phyloP scores from a whole-genome alignment of 2,329 filamentous ascomycete genomes.

The Claviceps arundinis region DNA sequence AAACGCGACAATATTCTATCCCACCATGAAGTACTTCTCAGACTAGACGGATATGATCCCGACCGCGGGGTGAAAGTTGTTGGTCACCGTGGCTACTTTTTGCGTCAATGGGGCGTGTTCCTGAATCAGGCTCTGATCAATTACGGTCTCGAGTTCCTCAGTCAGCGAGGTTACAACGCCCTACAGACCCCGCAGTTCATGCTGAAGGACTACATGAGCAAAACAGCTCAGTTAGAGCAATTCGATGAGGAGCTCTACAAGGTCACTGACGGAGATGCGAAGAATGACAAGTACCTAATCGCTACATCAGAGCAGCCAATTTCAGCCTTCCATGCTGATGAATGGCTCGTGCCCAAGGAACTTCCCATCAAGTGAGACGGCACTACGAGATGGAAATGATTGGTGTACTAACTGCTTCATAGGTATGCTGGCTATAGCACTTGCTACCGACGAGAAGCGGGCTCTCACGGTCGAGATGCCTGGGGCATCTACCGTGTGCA shows the following conservation, averaged over 20 bases:
- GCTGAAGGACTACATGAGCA: constrained; percentile 90
- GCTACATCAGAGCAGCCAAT: constrained; percentile 92
- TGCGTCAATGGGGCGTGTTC: constrained; percentile 80
- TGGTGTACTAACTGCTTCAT: constrained; percentile 24
- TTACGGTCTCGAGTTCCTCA: constrained; percentile 85
- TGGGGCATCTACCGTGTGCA: constrained; percentile 98
- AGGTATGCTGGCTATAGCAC: constrained; percentile 87
- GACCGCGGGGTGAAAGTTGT: constrained; percentile 90
- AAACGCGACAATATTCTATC: constrained; percentile 63
- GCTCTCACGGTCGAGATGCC: constrained; percentile 72
- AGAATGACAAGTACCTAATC: constrained; percentile 69
- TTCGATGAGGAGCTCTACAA: constrained; percentile 99
- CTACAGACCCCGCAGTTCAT: constrained; percentile 89
- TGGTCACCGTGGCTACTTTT: constrained; percentile 86
- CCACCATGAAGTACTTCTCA: constrained; percentile 84
- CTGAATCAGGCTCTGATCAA: constrained; percentile 89
- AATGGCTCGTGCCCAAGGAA: constrained; percentile 78
- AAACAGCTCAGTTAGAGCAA: constrained; percentile 91
- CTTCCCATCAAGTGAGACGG: constrained; percentile 64
- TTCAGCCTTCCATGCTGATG: constrained; percentile 80
- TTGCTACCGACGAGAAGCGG: constrained; percentile 92
- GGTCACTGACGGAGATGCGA: constrained; percentile 74
- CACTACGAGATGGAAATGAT: neutral
- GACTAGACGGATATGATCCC: constrained; percentile 83
- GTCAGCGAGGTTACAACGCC: constrained; percentile 65